Base-by-base conservation (phyloP, 352 stramenopile species). In the Phytophthora nicotianae region DNA sequence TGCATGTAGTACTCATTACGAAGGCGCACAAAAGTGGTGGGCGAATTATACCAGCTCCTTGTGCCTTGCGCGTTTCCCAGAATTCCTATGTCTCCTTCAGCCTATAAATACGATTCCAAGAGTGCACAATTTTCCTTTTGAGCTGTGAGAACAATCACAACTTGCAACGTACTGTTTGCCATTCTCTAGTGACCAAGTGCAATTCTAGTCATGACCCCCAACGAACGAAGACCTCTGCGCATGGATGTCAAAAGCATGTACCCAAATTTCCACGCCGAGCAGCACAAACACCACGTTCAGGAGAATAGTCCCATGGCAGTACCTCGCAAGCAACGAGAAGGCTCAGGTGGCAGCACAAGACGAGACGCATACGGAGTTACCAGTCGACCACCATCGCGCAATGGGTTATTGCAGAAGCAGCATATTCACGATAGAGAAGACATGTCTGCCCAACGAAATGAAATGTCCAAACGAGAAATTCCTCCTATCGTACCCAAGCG, bases 231-330 rank as follows among this genome's bases (percentile, higher is more conserved):
- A 13, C 42, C 45, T 5, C 33, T 43, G 3, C 59, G 50, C 14
- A 65, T 74, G 53, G 43, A 74, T 58, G 55, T 74, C 16, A 37
- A 70, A 35, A 46, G 27, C 16, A 71, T 89, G 23, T 91, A 89
- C 32, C 81, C 81, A 5, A 82, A 89, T 52, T 79, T 87, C 32
- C 70, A 87, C 32, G 75, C 71, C 1, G 81, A 91, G 60, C 51
- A 72, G 23, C 62, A 78, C 29, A 78, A 74, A 13, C 74, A 86
- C 24, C 72, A 78, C 5, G 62, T 62, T 7, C 49, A 58, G 27
- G 51, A 66, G 7, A 70, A 62, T 40, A 71, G 47, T 20, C 72
- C 37, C 17, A 62, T 76, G 46, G 47, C 63, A 26, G 50, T 47
- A 5, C 42, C 46, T 50, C 38, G 33, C 20, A 62, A 77, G 40